Evolutionary conservation across 495 filamentous ascomycete species (phyloP), one percentile per base, ranked within the genome.

Genomic region (Apiosordaria backusii): DNA sequence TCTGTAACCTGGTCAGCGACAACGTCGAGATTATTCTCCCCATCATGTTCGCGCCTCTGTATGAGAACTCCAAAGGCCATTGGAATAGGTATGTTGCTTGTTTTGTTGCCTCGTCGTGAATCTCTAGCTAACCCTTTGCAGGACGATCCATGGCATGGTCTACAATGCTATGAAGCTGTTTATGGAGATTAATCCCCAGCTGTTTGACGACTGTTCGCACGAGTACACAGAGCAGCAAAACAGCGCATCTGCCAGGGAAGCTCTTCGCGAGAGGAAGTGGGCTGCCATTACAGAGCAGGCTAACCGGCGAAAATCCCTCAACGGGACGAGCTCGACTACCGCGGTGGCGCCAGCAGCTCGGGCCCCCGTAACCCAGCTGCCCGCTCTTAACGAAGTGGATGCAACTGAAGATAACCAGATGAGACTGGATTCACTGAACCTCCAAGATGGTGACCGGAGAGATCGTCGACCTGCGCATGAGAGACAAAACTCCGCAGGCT

Each of bases 131-230:
- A 71, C 62, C 4, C 4, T 13, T 16, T 5, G 24, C 61, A 99
- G 95, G 68, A 99, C 95, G 13, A 99, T 99, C 69, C 96, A 99
- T 72, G 95, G 96, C 73, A 98, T 99, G 96, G 95, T 99, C 19
- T 99, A 98, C 75, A 99, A 98, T 74, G 95, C 95, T 58, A 99
- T 99, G 95, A 99, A 99, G 75, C 88, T 99, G 55, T 99, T 99
- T 79, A 99, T 99, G 95, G 95, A 99, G 77, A 97, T 99, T 72
- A 98, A 99, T 71, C 95, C 95, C 18, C 92, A 96, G 72, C 88
- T 99, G 24, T 99, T 99, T 74, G 95, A 99, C 69, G 95, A 98
- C 72, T 99, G 95, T 79, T 97, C 94, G 6, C 92, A 96, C 71
- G 92, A 97, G 66, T 99, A 98, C 75, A 94, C 92, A n/a, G 95